Percentiles rank a stretch among this genome's conserved stretches.
Conservation (phyloP, 345 rosid genomes). For the Syzygium aqueum region DNA sequence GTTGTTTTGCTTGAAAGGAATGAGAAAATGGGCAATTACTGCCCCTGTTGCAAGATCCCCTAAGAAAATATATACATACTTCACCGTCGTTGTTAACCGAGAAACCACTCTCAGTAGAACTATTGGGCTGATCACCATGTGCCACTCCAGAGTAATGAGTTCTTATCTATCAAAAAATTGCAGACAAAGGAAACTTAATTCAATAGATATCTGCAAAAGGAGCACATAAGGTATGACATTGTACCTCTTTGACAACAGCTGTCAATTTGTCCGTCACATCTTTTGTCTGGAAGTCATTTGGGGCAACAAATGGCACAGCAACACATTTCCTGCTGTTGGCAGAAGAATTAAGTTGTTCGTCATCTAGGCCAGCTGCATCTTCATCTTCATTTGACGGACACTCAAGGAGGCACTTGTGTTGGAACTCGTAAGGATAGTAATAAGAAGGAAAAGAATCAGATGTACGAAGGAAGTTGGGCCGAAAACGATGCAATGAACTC, state of each 20-base stretch:
- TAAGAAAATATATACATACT: conserved; percentile 53
- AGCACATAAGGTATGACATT: background rate
- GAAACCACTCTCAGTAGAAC: conserved; percentile 11
- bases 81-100: conserved; percentile 18
- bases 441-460: conserved; percentile 49
- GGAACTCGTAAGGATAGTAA: conserved; percentile 48
- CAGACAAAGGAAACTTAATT: background rate
- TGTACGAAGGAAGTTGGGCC: conserved; percentile 51
- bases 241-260: conserved; percentile 61
- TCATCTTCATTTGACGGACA: conserved; percentile 26
- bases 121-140: conserved; percentile 11
- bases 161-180: conserved; percentile 40
- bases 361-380: conserved; percentile 25
- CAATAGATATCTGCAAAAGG: background rate
- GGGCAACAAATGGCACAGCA: conserved; percentile 62
- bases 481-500: conserved; percentile 56
- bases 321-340: conserved; percentile 42
- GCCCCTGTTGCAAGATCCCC: conserved; percentile 77
- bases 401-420: conserved; percentile 56
- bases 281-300: conserved; percentile 40
- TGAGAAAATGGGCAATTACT: conserved; percentile 65
- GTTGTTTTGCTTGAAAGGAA: conserved; percentile 46
- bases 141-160: conserved; percentile 18
- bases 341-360: conserved; percentile 24
- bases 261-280: conserved; percentile 36